Evolutionary conservation across 495 filamentous ascomycete genomes (phyloP), one percentile per base, ranked within the genome.

Genomic region (Xylaria telfairii): DNA sequence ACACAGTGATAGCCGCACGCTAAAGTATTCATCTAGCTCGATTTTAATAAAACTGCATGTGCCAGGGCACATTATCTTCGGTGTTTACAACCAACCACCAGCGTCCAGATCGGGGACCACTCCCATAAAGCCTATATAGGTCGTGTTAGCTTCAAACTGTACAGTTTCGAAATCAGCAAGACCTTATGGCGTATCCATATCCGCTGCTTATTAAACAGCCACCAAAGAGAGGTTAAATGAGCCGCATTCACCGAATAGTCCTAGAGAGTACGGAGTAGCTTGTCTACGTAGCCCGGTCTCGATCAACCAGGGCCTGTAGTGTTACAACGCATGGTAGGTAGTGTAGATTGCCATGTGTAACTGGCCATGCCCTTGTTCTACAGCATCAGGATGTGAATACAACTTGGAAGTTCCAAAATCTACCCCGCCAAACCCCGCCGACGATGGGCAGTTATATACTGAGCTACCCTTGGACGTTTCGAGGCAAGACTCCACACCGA

Each of bases 371-470:
- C 32, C 41, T 54, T 54, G 51, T 10, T 54, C 4, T 17, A 28
- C 51, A 54, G 51, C 51, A 26, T 54, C 12, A 63, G 13, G 60
- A 63, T 44, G 60, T 28, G 19, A 13, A 10, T 44, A 17, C 8
- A 12, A n/a, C n/a, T n/a, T n/a, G n/a, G n/a, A n/a, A n/a, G n/a
- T n/a, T 59, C 4, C 49, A 42, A 19, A 24, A 34, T 42, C 34
- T 68, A 68, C 65, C 65, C 65, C 65, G 65, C 65, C 53, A 68
- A 66, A 68, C 65, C 65, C 51, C 65, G 54, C 65, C 51, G 65
- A 34, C 39, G 30, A 24, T 32, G 13, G 24, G 49, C 17, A 28
- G 46, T 53, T 17, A 30, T 47, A 30, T 30, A 44, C 3, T 3
- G 30, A 47, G 21, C 62, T 62, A 62, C 59, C 59, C 37, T 28